Evolutionary conservation across 257 asterid species (phyloP).

Genomic region (Handroanthus guayacan): DNA sequence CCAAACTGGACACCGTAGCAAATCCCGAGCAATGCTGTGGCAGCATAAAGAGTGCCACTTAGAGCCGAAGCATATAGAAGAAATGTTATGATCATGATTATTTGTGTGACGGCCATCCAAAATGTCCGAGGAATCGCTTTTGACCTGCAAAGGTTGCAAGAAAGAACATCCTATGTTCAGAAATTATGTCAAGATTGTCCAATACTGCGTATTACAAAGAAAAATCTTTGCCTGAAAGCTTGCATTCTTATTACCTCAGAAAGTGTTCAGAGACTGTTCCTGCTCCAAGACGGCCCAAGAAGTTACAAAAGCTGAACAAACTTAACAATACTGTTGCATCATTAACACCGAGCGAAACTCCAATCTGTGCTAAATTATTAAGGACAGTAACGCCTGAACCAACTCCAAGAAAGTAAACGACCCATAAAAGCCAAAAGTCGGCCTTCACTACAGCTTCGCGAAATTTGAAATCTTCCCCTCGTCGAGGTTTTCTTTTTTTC

Average conservation of each 20-base stretch:
- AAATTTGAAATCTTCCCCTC: constrained; percentile 95
- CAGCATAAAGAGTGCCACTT: constrained; percentile 76
- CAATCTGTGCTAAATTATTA: constrained; percentile 93
- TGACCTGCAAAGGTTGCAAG: constrained; percentile 57
- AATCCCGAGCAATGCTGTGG: constrained; percentile 87
- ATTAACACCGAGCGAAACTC: constrained; percentile 66
- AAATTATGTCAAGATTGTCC: too few relatives aligned
- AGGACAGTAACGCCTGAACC: constrained; percentile 92
- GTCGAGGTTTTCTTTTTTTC: constrained; percentile 78
- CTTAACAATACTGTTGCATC: constrained; percentile 75
- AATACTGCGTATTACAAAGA: too few relatives aligned
- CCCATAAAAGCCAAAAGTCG: constrained; percentile 96
- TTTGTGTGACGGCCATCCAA: constrained; percentile 81
- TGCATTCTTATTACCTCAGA: constrained; percentile 62
- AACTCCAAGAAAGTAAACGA: constrained; percentile 83
- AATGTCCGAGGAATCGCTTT: constrained; percentile 81
- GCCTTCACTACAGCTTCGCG: constrained; percentile 90
- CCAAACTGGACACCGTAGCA: constrained; percentile 88
- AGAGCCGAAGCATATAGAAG: constrained; percentile 89
- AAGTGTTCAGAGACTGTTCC: constrained; percentile 90
- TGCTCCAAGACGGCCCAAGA: constrained; percentile 87
- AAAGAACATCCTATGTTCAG: not conserved
- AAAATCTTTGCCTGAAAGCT: too few relatives aligned
- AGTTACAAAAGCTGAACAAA: constrained; percentile 91
- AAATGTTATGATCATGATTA: constrained; percentile 73